phyloP scores from a whole-genome alignment of 1,284 basidiomycete species.

The Lentinus polychrous region DNA sequence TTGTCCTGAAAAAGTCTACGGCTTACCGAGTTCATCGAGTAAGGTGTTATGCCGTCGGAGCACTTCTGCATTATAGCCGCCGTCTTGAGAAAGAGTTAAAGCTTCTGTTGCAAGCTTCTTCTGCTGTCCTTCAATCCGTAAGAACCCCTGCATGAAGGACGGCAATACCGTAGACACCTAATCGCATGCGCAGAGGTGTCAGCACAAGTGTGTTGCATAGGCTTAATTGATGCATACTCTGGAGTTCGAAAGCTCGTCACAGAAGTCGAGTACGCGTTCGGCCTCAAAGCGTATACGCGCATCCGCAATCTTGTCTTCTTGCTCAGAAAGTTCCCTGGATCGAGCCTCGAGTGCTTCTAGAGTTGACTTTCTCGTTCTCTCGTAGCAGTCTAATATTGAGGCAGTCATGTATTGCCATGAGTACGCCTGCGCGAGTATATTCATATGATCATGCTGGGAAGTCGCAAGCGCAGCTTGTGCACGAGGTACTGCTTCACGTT shows the following conservation, averaged over 20 bases:
- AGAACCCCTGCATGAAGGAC: not conserved
- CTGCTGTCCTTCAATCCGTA: not conserved
- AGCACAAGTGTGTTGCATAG: not conserved
- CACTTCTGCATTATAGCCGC: too few species aligned
- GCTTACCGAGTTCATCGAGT: too few species aligned
- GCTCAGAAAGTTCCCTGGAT: constrained; percentile 10
- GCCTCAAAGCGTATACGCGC: constrained; percentile 19
- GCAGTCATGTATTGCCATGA: constrained; percentile 23
- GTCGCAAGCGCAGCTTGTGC: too few species aligned
- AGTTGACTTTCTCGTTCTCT: constrained; percentile 7
- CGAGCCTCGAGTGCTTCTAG: constrained; percentile 10
- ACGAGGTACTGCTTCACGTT: too few species aligned
- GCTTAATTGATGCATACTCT: constrained; percentile 1
- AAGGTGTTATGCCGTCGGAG: not conserved
- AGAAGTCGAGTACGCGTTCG: constrained; percentile 18
- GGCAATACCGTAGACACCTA: not conserved
- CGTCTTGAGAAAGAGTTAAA: not conserved
- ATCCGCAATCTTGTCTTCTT: constrained; percentile 21
- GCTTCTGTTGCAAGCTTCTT: not conserved
- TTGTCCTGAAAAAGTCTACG: too few species aligned
- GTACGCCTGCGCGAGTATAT: constrained; percentile 15
- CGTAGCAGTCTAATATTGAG: constrained; percentile 11
- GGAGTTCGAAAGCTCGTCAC: constrained; percentile 17
- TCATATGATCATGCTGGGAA: too few species aligned
- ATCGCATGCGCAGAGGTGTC: not conserved